Evolutionary conservation across 352 stramenopile species (phyloP).

Genomic region (Pythium aphanidermatum): DNA sequence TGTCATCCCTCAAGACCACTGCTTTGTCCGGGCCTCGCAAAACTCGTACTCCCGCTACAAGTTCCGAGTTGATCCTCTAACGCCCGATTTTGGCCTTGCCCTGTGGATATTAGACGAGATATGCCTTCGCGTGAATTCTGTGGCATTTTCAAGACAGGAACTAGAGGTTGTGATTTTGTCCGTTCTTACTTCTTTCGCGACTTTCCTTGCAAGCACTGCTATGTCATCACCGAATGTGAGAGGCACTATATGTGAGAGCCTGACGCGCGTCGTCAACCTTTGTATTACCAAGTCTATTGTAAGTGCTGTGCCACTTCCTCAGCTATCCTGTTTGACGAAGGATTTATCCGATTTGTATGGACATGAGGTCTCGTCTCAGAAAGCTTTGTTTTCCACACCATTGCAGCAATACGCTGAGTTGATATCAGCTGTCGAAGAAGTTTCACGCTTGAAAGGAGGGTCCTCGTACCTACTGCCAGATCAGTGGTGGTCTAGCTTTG

Average conservation of each 20-base stretch:
- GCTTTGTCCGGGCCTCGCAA: conserved; percentile 58
- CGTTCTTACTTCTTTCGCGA: conserved; percentile 35
- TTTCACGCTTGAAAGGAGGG: conserved; percentile 41
- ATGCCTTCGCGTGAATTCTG: conserved; percentile 46
- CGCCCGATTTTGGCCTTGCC: conserved; percentile 61
- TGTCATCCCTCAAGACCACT: conserved; percentile 48
- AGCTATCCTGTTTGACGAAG: conserved; percentile 42
- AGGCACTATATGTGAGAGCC: too few relatives aligned
- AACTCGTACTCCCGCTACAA: conserved; percentile 72
- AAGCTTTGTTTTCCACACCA: conserved; percentile 55
- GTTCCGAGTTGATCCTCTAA: conserved; percentile 66
- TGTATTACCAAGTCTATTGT: conserved; percentile 44
- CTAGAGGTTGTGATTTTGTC: conserved; percentile 55
- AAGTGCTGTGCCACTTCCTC: conserved; percentile 47
- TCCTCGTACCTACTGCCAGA: conserved; percentile 37
- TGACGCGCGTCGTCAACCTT: too few relatives aligned
- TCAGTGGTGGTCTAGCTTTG: conserved; percentile 52
- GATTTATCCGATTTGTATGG: conserved; percentile 56
- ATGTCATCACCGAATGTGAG: too few relatives aligned
- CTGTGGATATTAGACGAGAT: conserved; percentile 67
- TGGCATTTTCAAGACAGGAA: conserved; percentile 50
- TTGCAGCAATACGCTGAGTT: conserved; percentile 63
- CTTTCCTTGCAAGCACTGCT: conserved; percentile 45
- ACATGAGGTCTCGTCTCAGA: conserved; percentile 57
- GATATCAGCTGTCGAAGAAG: conserved; percentile 54